Conservation (phyloP, 352 stramenopile genomes). For the Phytophthora cactorum region DNA sequence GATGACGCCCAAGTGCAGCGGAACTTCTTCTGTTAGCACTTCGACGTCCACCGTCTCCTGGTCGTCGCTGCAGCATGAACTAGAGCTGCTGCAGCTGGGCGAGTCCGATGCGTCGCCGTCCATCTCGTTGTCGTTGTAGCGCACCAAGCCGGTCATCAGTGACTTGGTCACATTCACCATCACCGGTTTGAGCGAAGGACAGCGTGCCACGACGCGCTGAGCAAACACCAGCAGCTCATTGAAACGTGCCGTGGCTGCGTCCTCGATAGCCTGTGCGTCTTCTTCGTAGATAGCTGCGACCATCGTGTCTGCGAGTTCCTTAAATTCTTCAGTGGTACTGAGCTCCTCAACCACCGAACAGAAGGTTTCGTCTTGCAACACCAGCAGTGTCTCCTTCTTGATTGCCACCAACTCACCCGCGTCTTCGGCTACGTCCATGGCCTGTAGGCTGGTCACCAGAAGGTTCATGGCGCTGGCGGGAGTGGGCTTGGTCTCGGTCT, state of each 20-base stretch:
- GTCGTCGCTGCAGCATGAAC: constrained; percentile 28
- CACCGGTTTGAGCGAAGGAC: constrained; percentile 45
- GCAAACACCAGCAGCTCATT: constrained; percentile 47
- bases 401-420: constrained; percentile 45
- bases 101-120: constrained; percentile 30
- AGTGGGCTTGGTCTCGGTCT: constrained; percentile 26
- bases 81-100: too few species aligned
- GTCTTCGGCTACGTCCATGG: constrained; percentile 54
- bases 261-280: constrained; percentile 40
- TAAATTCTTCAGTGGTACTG: constrained; percentile 44
- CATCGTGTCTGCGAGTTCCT: constrained; percentile 40
- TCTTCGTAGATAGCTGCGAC: constrained; percentile 40
- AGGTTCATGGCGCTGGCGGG: constrained; percentile 47
- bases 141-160: constrained; percentile 38
- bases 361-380: constrained; percentile 43
- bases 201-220: constrained; percentile 44
- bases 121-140: constrained; percentile 44
- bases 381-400: constrained; percentile 55
- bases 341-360: constrained; percentile 44
- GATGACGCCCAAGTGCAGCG: constrained; percentile 45
- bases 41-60: constrained; percentile 17
- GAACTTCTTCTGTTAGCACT: constrained; percentile 21
- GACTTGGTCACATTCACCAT: constrained; percentile 53
- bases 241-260: constrained; percentile 35
- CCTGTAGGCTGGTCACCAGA: constrained; percentile 42